phyloP scores from a whole-genome alignment of 495 filamentous ascomycete species.

The Rostrohypoxylon terebratum region DNA sequence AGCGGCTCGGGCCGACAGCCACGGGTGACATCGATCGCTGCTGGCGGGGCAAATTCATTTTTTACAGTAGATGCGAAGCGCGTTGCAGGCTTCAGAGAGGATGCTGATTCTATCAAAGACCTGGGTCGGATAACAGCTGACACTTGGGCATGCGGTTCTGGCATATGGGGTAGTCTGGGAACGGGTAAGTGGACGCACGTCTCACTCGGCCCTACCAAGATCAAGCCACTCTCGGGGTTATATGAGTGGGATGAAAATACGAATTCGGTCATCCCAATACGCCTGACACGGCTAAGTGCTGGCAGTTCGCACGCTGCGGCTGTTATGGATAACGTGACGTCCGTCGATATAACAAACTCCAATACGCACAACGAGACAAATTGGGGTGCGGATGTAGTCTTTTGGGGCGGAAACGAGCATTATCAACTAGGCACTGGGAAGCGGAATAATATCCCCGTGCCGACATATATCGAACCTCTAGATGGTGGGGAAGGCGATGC shows the following conservation, averaged over 20 bases:
- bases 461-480: constrained; percentile 82
- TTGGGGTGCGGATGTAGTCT: constrained; percentile 86
- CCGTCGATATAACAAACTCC: constrained; percentile 63
- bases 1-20: constrained; percentile 67
- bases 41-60: constrained; percentile 87
- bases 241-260: constrained; percentile 84
- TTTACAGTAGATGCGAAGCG: constrained; percentile 83
- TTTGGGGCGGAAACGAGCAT: constrained; percentile 94
- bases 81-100: constrained; percentile 57
- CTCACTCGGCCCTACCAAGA: constrained; percentile 80
- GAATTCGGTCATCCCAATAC: constrained; percentile 78
- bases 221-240: constrained; percentile 84
- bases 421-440: constrained; percentile 94
- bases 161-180: constrained; percentile 84
- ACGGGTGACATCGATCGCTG: constrained; percentile 77
- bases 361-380: constrained; percentile 73
- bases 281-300: constrained; percentile 73
- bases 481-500: constrained; percentile 64
- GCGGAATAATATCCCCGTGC: constrained; percentile 78
- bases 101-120: constrained; percentile 46
- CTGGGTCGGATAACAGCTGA: constrained; percentile 71
- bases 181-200: constrained; percentile 92
- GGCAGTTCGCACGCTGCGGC: constrained; percentile 84
- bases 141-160: constrained; percentile 86
- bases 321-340: constrained; percentile 81